phyloP scores from a whole-genome alignment of 768 basidiomycete species.

The Sarcodon aspratus region DNA sequence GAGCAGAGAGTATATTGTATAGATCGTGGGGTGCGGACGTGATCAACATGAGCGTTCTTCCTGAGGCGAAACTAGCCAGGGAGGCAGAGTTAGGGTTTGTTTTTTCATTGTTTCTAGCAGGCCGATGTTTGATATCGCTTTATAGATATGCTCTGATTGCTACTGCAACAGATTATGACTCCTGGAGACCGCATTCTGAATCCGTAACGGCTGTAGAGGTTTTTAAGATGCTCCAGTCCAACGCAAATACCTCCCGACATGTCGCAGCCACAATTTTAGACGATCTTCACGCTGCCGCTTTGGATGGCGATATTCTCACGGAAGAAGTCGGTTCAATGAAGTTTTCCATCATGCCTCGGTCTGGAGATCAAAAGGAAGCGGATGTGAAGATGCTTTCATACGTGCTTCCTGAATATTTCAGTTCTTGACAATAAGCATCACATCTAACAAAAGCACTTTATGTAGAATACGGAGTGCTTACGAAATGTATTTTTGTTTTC shows the following conservation, averaged over 20 bases:
- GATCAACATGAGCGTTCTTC: conserved; percentile 96
- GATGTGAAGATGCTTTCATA: conserved; percentile 62
- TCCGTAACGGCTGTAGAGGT: conserved; percentile 89
- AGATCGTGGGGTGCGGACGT: conserved; percentile 85
- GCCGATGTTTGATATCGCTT: background rate
- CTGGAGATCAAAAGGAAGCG: conserved; percentile 39
- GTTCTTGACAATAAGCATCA: background rate
- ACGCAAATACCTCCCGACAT: conserved; percentile 77
- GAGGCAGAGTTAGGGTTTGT: conserved; percentile 88
- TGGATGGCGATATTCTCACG: conserved; percentile 42
- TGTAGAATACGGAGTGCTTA: too few species aligned
- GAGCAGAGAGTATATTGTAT: conserved; percentile 94
- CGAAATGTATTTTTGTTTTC: too few species aligned
- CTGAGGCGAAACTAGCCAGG: conserved; percentile 93
- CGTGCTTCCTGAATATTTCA: conserved; percentile 73
- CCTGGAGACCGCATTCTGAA: conserved; percentile 75
- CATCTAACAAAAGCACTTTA: too few species aligned
- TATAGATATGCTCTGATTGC: conserved; percentile 84
- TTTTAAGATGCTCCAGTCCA: conserved; percentile 75
- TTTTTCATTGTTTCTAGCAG: background rate
- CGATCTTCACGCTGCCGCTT: conserved; percentile 50
- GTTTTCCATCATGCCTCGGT: conserved; percentile 71
- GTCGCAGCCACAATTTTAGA: conserved; percentile 63
- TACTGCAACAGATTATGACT: conserved; percentile 90
- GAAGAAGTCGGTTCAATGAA: conserved; percentile 79